Evolutionary conservation across 257 asterid species (phyloP), one percentile per base, ranked within the genome.

Genomic region (Knoxia roxburghii): DNA sequence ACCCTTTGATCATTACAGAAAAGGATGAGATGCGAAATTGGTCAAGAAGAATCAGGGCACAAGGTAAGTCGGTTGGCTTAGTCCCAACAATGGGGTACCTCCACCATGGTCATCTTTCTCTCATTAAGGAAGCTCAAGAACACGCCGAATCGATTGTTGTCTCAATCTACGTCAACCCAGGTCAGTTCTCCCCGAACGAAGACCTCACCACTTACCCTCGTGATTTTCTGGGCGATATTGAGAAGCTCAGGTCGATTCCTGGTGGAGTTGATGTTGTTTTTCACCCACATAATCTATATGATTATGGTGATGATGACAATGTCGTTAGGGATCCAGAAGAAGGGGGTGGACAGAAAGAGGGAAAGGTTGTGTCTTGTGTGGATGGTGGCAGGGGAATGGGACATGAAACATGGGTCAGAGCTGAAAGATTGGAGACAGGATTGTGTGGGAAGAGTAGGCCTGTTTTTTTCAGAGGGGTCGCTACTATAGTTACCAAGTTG

Each of bases 81-180:
- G 97, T 88, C 40, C 97, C 99, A 50, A 88, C 99, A 13, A 94
- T 86, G 99, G 99, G 97, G 0, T 94, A 76, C 68, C 99, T 94
- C 49, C 99, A 94, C 33, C 82, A 90, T 37, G 99, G 99, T 68
- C 99, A 93, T 68, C 82, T 93, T 59, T 84, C 96, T 58, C 84
- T 93, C 26, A 66, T 93, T 51, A 78, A 77, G 78, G 83, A 88
- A 76, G 85, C 95, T 56, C 78, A 73, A 49, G 80, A 79, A 33
- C 92, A 84, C 72, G 52, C 96, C 9, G 74, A 81, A 0, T 70
- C 77, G 70, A 80, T 82, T 1, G 92, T 93, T 40, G 95, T 93
- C 55, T 90, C 97, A 26, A 82, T 93, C 61, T 93, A 93, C 64
- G 88, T 93, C 5, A 93, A 93, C 51, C 97, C 97, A 2, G 97